These are phyloP conservation scores for Dictyostelium firmibasis DNA, from an alignment of 78 protist species.

Conservation along the genomic window DNA sequence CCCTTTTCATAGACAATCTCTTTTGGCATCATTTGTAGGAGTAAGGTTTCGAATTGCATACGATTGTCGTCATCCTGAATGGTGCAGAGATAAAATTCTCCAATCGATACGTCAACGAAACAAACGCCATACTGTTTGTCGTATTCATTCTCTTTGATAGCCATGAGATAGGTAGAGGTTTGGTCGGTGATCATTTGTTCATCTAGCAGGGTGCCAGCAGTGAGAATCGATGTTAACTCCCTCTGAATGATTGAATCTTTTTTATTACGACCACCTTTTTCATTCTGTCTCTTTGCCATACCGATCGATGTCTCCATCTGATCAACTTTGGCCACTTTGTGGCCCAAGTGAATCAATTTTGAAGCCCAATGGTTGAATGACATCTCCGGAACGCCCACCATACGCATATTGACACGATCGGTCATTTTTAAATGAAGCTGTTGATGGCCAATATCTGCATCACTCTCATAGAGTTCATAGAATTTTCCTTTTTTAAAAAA, in stretches of 20 bases:
- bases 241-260: slow-evolving; percentile 74
- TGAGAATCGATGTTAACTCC: slow-evolving; percentile 65
- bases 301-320: slow-evolving; percentile 71
- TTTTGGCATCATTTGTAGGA: slow-evolving; percentile 62
- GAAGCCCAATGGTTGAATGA: slow-evolving; percentile 85
- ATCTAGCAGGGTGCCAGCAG: slow-evolving; percentile 85
- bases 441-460: slow-evolving; percentile 91
- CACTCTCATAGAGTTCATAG: slow-evolving; percentile 95
- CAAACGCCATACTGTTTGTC: slow-evolving; percentile 53
- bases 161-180: slow-evolving; percentile 57
- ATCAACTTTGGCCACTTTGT: slow-evolving; percentile 90
- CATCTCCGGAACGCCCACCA: slow-evolving; percentile 92
- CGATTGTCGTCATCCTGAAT: slow-evolving; percentile 52
- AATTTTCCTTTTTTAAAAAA: slow-evolving; percentile 95
- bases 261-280: slow-evolving; percentile 49
- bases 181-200: slow-evolving; percentile 39
- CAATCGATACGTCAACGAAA: slow-evolving; percentile 86
- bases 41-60: slow-evolving; percentile 72
- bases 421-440: slow-evolving; percentile 90
- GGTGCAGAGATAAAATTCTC: slow-evolving; percentile 20
- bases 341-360: slow-evolving; percentile 77
- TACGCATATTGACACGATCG: slow-evolving; percentile 84
- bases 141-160: slow-evolving; percentile 53
- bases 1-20: slow-evolving; percentile 62
- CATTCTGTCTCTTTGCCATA: slow-evolving; percentile 32